These are phyloP conservation scores for Alisma plantagoaquatica DNA, from an alignment of 106 monocot genomes.

Conservation along the genomic window DNA sequence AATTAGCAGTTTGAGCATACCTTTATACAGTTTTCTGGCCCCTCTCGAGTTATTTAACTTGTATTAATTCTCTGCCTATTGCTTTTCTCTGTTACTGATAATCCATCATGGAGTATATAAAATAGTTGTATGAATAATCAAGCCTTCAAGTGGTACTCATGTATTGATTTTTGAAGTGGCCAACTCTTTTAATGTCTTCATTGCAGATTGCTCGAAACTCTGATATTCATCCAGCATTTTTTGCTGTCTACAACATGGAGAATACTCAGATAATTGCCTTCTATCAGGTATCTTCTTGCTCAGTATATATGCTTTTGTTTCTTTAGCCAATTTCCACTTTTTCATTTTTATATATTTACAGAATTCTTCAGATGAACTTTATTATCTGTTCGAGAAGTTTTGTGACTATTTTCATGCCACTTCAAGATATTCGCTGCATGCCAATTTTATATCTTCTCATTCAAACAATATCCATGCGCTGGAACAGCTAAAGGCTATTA, in stretches of 20 bases:
- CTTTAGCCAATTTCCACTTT: not conserved
- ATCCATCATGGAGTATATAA: no score
- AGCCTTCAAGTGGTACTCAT: no score
- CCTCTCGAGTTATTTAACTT: no score
- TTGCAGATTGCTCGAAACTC: conserved; percentile 76
- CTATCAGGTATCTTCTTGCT: conserved; percentile 57
- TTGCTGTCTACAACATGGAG: conserved; percentile 99
- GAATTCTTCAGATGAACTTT: conserved; percentile 89
- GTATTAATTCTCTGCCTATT: no score
- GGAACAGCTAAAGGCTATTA: conserved; percentile 56
- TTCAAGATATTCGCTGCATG: conserved; percentile 78
- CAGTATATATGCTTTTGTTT: not conserved
- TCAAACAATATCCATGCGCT: conserved; percentile 82
- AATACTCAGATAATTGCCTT: conserved; percentile 83
- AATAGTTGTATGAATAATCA: no score
- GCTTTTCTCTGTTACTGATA: no score
- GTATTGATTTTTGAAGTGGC: no score
- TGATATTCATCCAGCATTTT: conserved; percentile 84
- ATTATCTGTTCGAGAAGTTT: conserved; percentile 72
- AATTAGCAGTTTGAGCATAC: no score
- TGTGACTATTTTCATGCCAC: conserved; percentile 77
- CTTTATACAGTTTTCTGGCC: no score
- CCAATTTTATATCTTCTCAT: conserved; percentile 87
- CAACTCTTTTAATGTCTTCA: no score
- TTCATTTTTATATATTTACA: conserved; percentile 24